Percentiles rank a stretch among this genome's conserved stretches.
These are phyloP conservation scores for Hawksworthiomyces lignivorus DNA, from an alignment of 2,329 filamentous ascomycete species.

Conservation along the genomic window DNA sequence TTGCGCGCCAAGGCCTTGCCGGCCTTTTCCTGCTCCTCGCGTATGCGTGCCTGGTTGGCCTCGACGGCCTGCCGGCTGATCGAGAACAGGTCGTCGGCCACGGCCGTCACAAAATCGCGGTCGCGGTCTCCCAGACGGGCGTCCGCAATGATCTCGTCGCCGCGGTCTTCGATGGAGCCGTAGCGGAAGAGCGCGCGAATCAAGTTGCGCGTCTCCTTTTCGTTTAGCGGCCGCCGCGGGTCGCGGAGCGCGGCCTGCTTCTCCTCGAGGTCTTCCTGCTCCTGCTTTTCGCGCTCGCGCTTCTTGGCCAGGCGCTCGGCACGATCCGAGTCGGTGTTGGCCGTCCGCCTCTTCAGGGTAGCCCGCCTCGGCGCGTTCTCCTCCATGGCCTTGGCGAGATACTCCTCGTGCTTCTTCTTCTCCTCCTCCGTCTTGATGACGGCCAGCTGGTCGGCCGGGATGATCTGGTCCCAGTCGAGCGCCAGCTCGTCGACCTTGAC, in stretches of 20 bases:
- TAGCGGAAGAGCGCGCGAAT: constrained; percentile 87
- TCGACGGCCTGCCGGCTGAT: constrained; percentile 52
- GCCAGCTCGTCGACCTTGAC: constrained; percentile 78
- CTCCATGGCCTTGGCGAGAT: constrained; percentile 73
- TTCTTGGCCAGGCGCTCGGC: constrained; percentile 60
- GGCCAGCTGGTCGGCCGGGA: constrained; percentile 85
- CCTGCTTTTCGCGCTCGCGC: constrained; percentile 53
- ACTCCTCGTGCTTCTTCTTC: constrained; percentile 72
- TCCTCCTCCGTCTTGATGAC: constrained; percentile 86
- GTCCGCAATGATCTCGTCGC: constrained; percentile 79
- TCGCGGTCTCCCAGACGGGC: constrained; percentile 80
- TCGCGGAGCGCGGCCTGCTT: constrained; percentile 68
- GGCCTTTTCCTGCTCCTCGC: constrained; percentile 72
- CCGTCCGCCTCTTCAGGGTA: constrained; percentile 42
- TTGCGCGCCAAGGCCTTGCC: constrained; percentile 89
- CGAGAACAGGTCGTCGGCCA: constrained; percentile 66
- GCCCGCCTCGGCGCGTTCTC: constrained; percentile 77
- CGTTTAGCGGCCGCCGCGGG: constrained; percentile 79
- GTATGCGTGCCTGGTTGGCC: constrained; percentile 61
- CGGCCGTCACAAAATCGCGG: constrained; percentile 65
- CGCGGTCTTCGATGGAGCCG: constrained; percentile 80
- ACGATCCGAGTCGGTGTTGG: constrained; percentile 45
- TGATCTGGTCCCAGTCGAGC: constrained; percentile 97
- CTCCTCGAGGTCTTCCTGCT: constrained; percentile 69
- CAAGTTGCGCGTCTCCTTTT: constrained; percentile 88